Evolutionary conservation across 805 yeast species (phyloP), one percentile per base, ranked within the genome.

Genomic region (Monosporozyma aerobia): DNA sequence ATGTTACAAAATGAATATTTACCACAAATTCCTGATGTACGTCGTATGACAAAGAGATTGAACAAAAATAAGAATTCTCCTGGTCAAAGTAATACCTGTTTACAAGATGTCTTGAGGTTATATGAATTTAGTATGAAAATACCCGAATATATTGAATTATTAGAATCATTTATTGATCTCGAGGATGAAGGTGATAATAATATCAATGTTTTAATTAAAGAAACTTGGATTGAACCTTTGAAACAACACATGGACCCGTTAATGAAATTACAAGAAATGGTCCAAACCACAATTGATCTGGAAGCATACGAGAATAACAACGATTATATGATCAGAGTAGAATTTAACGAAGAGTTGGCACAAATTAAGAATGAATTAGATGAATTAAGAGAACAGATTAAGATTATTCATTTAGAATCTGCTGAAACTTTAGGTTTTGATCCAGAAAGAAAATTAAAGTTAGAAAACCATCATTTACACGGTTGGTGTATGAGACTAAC

Each of bases 401-500:
- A 77, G 52, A 66, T 72, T 2, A 77, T 82, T 47, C 96, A 90
- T 65, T 65, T 72, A 44, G 76, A 77, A 5, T 82, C 82, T 3
- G 88, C 85, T 1, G 87, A 83, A 35, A 94, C 85, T 58, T 76
- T 94, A 39, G 78, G 79, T 13, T 80, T 90, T 69, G 98, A 90
- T 54, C 75, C 85, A 3, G 96, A 88, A 53, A 89, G 90, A 71
- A 90, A 90, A 67, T 76, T 94, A 57, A 94, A 94, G 67, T 71
- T 94, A 48, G 99, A 94, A 65, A 81, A 85, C 52, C 96, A 92
- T 64, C 86, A 79, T 56, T 80, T 78, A 29, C 95, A 88, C 67
- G 97, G 97, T 22, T 90, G 96, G 95, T 89, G 97, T 67, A 80
- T 92, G 77, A 77, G 98, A 59, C 78, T 94, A 23, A 94, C 99